These are phyloP conservation scores for Aspergillus niger DNA, from an alignment of 2,329 filamentous ascomycete genomes.

Conservation along the genomic window DNA sequence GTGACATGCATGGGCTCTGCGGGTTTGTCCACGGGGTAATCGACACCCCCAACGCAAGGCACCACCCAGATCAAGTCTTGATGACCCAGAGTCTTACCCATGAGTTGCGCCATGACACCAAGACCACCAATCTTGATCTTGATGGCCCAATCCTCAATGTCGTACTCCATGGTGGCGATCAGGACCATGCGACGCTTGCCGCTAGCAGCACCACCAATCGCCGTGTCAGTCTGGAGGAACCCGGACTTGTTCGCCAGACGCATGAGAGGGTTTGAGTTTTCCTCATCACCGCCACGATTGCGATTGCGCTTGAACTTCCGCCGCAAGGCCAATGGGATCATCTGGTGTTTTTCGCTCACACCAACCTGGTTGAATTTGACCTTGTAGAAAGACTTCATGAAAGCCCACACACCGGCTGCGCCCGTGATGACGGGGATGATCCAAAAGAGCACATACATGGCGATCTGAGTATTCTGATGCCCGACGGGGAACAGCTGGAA, in stretches of 20 bases:
- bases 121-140: constrained; percentile 71
- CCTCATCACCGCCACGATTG: neutral
- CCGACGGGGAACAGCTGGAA: constrained; percentile 57
- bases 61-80: constrained; percentile 66
- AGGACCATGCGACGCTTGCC: constrained; percentile 55
- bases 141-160: constrained; percentile 68
- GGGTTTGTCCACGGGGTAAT: constrained; percentile 62
- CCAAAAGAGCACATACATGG: constrained; percentile 56
- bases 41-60: constrained; percentile 62
- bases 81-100: constrained; percentile 65
- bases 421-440: constrained; percentile 56
- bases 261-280: constrained; percentile 30
- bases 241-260: constrained; percentile 35
- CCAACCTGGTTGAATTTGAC: constrained; percentile 64
- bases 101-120: constrained; percentile 69
- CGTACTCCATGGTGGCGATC: constrained; percentile 71
- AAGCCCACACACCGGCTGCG: constrained; percentile 53
- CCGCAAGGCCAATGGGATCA: constrained; percentile 13
- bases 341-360: constrained; percentile 47
- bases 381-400: constrained; percentile 63
- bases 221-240: constrained; percentile 37
- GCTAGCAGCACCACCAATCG: constrained; percentile 31
- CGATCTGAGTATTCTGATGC: constrained; percentile 55
- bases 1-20: constrained; percentile 64
- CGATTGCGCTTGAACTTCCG: constrained; percentile 7